Evolutionary conservation across 306 rosid genomes (phyloP), one percentile per base, ranked within the genome.

Genomic region (Ochetophila trinervis): DNA sequence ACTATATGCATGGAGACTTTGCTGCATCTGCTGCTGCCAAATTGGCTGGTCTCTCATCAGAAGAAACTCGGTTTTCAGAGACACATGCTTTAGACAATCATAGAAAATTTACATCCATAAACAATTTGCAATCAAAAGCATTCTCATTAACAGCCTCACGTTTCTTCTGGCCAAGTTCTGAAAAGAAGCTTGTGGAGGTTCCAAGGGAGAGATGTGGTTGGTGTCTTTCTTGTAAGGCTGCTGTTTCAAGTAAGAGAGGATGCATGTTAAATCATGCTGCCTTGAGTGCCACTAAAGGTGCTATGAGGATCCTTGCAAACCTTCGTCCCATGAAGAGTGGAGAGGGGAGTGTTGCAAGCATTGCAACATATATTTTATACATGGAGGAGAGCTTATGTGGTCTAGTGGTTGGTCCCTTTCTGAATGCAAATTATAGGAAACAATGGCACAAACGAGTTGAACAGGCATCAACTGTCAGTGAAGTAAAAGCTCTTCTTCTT

Each of bases 141-240:
- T 93, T 93, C 75, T 90, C 95, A 44, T 69, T 70, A 77, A 55
- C 75, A 55, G 97, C 91, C 53, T 84, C 97, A 8, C 96, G 96
- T 23, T 93, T 93, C 87, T 90, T 93, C 82, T 93, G 97, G 99
- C 99, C 99, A 48, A 83, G 83, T 73, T 81, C 81, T 69, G 99
- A 93, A 70, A 93, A 81, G 78, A 93, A 93, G 87, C 96, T 79
- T 36, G 86, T 90, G 77, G 99, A 93, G 77, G 95, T 90, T 63
- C 97, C 99, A 44, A 93, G 97, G 73, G 99, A 93, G 86, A 93
- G 99, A 79, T 93, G 99, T 86, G 97, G 95, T 68, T 93, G 99
- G 99, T 93, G 99, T 78, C 78, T 90, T 74, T 87, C 99, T 64
- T 93, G 99, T 74, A 88, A 83, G 84, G 83, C 91, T 23, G 17